Evolutionary conservation across 768 basidiomycete species (phyloP).

Genomic region (Antrodiella citrinella): DNA sequence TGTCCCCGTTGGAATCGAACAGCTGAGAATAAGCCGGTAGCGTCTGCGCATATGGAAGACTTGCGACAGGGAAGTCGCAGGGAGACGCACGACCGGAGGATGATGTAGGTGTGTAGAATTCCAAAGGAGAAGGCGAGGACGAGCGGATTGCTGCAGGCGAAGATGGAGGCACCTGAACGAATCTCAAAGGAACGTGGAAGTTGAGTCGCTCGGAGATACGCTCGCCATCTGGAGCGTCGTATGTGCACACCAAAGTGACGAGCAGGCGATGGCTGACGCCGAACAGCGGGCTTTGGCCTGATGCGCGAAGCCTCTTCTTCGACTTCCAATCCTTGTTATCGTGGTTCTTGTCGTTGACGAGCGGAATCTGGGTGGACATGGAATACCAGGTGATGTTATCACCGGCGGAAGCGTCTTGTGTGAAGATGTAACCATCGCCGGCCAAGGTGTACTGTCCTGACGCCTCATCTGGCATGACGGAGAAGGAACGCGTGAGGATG

Average conservation of each 20-base stretch:
- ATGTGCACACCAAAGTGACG: slow-evolving; percentile 49
- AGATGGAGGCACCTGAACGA: slow-evolving; percentile 11
- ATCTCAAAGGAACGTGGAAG: slow-evolving; percentile 18
- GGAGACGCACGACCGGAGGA: slow-evolving; percentile 15
- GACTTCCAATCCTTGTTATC: slow-evolving; percentile 31
- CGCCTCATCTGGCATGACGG: slow-evolving; percentile 39
- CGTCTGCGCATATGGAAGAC: slow-evolving; percentile 18
- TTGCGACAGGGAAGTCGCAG: slow-evolving; percentile 27
- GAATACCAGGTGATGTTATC: slow-evolving; percentile 44
- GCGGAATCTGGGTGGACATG: slow-evolving; percentile 46
- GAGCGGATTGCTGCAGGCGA: slow-evolving; percentile 6
- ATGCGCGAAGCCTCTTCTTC: slow-evolving; percentile 33
- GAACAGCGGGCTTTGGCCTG: slow-evolving; percentile 46
- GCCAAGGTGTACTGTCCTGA: slow-evolving; percentile 39
- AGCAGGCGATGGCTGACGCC: slow-evolving; percentile 45
- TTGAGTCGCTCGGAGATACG: slow-evolving; percentile 15
- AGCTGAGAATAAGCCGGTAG: slow-evolving; percentile 77
- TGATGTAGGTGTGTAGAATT: slow-evolving; percentile 22
- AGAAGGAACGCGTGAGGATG: slow-evolving; percentile 34
- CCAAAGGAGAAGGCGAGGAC: slow-evolving; percentile 17
- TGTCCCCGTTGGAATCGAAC: slow-evolving; percentile 66
- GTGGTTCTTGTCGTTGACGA: slow-evolving; percentile 23
- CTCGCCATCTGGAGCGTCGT: slow-evolving; percentile 35
- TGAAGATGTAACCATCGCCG: slow-evolving; percentile 43
- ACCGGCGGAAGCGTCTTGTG: slow-evolving; percentile 26